Base-by-base conservation (phyloP, 1,284 basidiomycete genomes). In the Moesziomyces parantarcticus region DNA sequence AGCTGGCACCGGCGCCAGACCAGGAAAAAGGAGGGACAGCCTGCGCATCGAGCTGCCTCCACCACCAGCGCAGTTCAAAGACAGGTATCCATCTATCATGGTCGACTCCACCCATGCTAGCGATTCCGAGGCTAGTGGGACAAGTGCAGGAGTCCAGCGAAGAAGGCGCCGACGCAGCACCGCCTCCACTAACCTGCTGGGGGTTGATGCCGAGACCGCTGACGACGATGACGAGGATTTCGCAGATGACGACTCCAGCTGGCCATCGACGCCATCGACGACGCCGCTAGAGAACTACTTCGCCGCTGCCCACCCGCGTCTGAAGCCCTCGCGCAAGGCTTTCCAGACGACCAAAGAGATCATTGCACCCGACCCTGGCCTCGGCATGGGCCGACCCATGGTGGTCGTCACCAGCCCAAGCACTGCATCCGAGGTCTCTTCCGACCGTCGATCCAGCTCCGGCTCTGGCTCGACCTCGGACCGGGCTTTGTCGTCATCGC, bases 221-320 rank as follows among this genome's bases (percentile, higher is more conserved):
- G 62, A 64, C n/a, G 63, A 67, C 22, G 69, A 63, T 8, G 64
- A 67, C 25, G 54, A 56, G 2, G 52, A 50, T 0, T 58, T 52
- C 34, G 64, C 53, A 2, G 70, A 64, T n/a, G 70, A 73, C 29
- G 61, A 73, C 23, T 73, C 70, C 16, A 73, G 70, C 55, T 73
- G 70, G 70, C 70, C 70, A 7, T 73, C 70, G 1, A 73, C 70
- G 0, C 70, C 70, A 14, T 73, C 70, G 16, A 68, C 64, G 3
- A 73, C 70, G 16, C 64, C 70, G 34, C 47, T 73, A 4, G 69
- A 73, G 47, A 43, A 46, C 22, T 73, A 73, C 57, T 67, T 73
- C n/a, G 45, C 59, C 13, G 22, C 59, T 3, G 60, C 57, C 0
- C 60, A 63, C n/a, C 39, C 53, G 8, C 36, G 44, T 42, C 22